Evolutionary conservation across 2,329 filamentous ascomycete species (phyloP), one percentile per base, ranked within the genome.

Genomic region (Colletotrichum orchidophilum): DNA sequence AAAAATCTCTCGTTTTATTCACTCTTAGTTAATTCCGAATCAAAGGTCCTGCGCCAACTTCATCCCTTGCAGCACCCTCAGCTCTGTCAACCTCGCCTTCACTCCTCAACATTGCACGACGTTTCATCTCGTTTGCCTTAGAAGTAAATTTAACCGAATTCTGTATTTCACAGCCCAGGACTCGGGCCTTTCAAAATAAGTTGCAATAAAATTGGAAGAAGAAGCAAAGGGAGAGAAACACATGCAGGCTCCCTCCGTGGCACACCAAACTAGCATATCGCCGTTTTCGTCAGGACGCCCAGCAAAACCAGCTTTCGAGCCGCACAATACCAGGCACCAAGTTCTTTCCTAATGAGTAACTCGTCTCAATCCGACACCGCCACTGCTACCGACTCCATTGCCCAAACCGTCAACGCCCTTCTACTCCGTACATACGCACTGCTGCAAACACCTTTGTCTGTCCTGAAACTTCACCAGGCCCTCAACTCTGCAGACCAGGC

Each of bases 401-500:
- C 72, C 24, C 69, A 65, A n/a, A 67, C 73, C 42, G 68, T 73
- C 26, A 72, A 74, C 53, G 53, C 66, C 29, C 57, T 75, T 12
- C 65, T 73, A 24, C 63, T 73, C 39, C 74, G 72, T 52, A 42
- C 69, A 12, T 63, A 59, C 46, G 69, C 64, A 27, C 64, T 68
- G 42, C 69, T 71, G 5, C 69, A 71, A 59, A 71, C 69, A 27
- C 53, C 69, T 3, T 64, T 63, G 11, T 68, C 64, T 26, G 24
- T n/a, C 33, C 21, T 59, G n/a, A 71, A 53, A 15, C 59, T 71
- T 13, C 53, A 46, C 52, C 58, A 52, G 39, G 75, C 75, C 26
- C 74, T 77, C 15, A 57, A 59, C 21, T 54, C 66, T 24, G 75
- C 75, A 3, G 72, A 76, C 66, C 52, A 71, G 15, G 75, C 74